Conservation (phyloP, 2,329 filamentous ascomycete species). For the Trichoderma sp. region DNA sequence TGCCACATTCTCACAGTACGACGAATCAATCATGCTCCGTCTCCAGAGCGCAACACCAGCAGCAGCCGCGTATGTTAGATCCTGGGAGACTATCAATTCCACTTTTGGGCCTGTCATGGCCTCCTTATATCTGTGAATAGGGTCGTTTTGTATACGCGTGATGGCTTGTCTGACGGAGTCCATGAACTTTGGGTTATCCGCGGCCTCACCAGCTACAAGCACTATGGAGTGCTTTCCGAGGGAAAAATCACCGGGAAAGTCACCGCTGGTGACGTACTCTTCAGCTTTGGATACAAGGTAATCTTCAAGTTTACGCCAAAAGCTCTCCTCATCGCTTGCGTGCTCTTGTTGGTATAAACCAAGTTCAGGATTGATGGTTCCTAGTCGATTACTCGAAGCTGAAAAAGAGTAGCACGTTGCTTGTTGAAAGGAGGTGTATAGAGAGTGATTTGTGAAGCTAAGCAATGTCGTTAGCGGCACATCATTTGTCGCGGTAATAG, state of each 20-base stretch:
- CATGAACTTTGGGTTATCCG: neutral
- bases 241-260: neutral
- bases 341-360: neutral
- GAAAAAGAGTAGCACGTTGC: neutral
- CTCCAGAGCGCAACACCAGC: neutral
- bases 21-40: neutral
- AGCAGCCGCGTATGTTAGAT: neutral
- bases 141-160: neutral
- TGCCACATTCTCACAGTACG: neutral
- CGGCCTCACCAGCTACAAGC: neutral
- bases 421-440: neutral
- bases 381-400: neutral
- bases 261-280: neutral
- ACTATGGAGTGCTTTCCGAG: neutral
- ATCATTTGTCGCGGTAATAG: neutral
- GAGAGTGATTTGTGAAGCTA: neutral
- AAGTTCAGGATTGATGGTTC: neutral
- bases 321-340: neutral
- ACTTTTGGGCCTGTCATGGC: neutral
- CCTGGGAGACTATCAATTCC: neutral
- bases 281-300: neutral
- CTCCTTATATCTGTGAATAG: neutral
- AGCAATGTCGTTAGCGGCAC: neutral
- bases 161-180: neutral
- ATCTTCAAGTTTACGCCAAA: neutral